Percentiles rank a stretch among this genome's conserved stretches.
phyloP scores from a whole-genome alignment of 257 asterid genomes.

The Schizonepeta tenuifolia region DNA sequence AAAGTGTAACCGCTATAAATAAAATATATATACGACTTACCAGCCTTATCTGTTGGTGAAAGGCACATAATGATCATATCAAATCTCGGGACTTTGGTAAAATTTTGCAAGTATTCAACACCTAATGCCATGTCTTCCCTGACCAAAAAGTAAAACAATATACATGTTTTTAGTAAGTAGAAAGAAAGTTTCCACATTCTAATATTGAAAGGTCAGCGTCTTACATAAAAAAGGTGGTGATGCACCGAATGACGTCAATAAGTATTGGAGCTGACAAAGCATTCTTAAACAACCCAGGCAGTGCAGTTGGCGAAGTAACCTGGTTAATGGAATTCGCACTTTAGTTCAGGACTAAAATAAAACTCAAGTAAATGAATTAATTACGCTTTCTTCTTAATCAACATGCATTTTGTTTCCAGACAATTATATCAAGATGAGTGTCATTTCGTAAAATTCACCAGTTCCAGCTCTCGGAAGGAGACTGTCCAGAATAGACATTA shows the following conservation, averaged over 20 bases:
- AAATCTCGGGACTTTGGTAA: slow-evolving; percentile 81
- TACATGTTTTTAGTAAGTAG: slow-evolving; percentile 21
- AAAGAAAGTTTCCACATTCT: slow-evolving; percentile 20
- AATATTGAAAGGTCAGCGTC: slow-evolving; percentile 38
- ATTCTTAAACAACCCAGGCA: slow-evolving; percentile 83
- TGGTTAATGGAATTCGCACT: slow-evolving; percentile 33
- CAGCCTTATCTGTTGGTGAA: slow-evolving; percentile 72
- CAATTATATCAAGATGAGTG: not conserved
- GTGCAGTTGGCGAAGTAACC: slow-evolving; percentile 73
- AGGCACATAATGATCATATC: slow-evolving; percentile 89
- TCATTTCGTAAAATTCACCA: not conserved
- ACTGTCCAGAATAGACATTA: not conserved
- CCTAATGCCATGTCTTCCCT: slow-evolving; percentile 83
- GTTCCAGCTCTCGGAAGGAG: not conserved
- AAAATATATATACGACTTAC: slow-evolving; percentile 50
- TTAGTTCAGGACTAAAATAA: not conserved
- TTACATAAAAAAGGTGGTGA: slow-evolving; percentile 74
- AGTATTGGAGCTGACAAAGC: slow-evolving; percentile 84
- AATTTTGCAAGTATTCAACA: slow-evolving; percentile 68
- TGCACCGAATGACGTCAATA: slow-evolving; percentile 74
- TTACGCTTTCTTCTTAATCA: not conserved
- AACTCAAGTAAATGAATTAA: too few relatives aligned
- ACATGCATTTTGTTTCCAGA: not conserved
- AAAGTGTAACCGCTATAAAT: not conserved
- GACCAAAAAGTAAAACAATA: slow-evolving; percentile 42